phyloP scores from a whole-genome alignment of 805 yeast species.

The Metschnikowia shivogae region DNA sequence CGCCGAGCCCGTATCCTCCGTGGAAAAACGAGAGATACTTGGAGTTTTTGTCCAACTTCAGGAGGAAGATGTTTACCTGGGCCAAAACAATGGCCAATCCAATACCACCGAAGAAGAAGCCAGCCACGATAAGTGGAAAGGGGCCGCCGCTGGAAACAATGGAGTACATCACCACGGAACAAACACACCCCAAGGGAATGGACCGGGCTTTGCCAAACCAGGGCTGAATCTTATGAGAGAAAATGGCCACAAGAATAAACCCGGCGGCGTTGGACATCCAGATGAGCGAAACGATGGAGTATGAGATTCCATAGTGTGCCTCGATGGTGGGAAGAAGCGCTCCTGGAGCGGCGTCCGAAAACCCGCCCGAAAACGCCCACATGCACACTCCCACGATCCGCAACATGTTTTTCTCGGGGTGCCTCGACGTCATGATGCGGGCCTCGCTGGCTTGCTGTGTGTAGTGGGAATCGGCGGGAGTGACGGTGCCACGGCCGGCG shows the following conservation, averaged over 20 bases:
- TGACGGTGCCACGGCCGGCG: background rate
- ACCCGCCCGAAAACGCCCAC: slow-evolving; percentile 18
- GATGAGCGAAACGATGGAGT: slow-evolving; percentile 19
- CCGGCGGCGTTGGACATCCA: slow-evolving; percentile 22
- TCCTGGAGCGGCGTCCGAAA: slow-evolving; percentile 22
- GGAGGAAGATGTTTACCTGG: slow-evolving; percentile 21
- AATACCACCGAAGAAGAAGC: slow-evolving; percentile 23
- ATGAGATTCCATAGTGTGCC: slow-evolving; percentile 16
- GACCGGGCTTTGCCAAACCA: slow-evolving; percentile 18
- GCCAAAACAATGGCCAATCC: slow-evolving; percentile 21
- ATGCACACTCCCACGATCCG: slow-evolving; percentile 17
- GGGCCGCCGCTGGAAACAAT: slow-evolving; percentile 20
- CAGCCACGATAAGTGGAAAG: slow-evolving; percentile 21
- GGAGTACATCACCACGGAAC: slow-evolving; percentile 14
- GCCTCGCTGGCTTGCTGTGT: slow-evolving; percentile 7
- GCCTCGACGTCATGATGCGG: slow-evolving; percentile 14
- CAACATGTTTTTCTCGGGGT: slow-evolving; percentile 16
- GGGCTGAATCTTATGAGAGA: slow-evolving; percentile 15
- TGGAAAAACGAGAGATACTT: slow-evolving; percentile 20
- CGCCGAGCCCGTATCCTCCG: slow-evolving; percentile 24
- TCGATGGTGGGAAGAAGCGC: slow-evolving; percentile 22
- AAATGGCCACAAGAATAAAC: slow-evolving; percentile 17
- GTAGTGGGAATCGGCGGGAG: background rate
- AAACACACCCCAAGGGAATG: slow-evolving; percentile 15
- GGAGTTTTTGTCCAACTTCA: slow-evolving; percentile 21